Percentiles rank a stretch among this genome's conserved stretches.
These are phyloP conservation scores for Fusarium liriodendri DNA, from an alignment of 2,329 filamentous ascomycete species.

Conservation along the genomic window DNA sequence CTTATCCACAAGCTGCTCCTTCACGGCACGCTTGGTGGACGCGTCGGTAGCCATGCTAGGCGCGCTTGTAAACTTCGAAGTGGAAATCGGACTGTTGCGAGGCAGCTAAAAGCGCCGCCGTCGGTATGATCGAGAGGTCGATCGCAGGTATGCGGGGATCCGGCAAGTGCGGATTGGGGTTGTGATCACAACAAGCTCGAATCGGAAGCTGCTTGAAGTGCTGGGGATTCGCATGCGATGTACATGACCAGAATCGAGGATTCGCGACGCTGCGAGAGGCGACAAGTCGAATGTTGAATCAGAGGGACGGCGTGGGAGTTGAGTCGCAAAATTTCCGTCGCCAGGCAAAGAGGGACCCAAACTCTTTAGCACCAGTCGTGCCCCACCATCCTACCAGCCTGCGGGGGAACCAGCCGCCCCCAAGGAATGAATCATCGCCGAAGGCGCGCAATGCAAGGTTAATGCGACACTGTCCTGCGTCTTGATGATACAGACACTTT, in stretches of 20 bases:
- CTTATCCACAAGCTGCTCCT: slow-evolving; percentile 91
- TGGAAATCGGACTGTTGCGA: background rate
- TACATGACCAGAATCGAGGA: slow-evolving; percentile 35
- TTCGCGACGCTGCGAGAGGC: slow-evolving; percentile 3
- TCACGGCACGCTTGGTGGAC: slow-evolving; percentile 59
- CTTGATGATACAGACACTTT: background rate
- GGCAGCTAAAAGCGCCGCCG: background rate
- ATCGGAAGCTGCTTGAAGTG: slow-evolving; percentile 9
- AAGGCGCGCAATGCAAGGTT: background rate
- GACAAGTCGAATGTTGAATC: slow-evolving; percentile 2
- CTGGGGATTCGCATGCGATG: slow-evolving; percentile 8
- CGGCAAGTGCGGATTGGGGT: slow-evolving; percentile 2
- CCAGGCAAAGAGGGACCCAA: slow-evolving; percentile 26
- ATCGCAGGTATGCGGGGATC: background rate
- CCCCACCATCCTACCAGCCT: slow-evolving; percentile 43
- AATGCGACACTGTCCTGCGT: background rate
- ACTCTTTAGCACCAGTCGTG: slow-evolving; percentile 30
- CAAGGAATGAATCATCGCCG: slow-evolving; percentile 23
- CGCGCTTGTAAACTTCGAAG: background rate
- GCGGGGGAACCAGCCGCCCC: slow-evolving; percentile 22
- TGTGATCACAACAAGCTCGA: slow-evolving; percentile 27
- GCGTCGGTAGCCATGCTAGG: slow-evolving; percentile 23
- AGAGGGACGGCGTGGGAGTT: slow-evolving; percentile 14
- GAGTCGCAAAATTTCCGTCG: slow-evolving; percentile 41
- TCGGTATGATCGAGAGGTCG: background rate